phyloP scores from a whole-genome alignment of 345 rosid genomes.

The Rhodamnia argentea region DNA sequence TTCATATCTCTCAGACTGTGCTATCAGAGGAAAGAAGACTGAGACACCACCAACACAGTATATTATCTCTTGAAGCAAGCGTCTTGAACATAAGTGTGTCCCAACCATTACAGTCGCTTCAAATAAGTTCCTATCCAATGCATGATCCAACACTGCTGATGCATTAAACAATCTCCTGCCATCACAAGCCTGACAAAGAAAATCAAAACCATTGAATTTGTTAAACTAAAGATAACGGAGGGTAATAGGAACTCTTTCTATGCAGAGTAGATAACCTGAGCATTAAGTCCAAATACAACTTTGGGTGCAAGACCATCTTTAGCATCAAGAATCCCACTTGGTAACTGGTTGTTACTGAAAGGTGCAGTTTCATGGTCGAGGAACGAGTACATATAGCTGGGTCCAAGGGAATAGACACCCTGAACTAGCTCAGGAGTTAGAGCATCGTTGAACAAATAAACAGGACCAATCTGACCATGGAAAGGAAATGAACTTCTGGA shows the following conservation, averaged over 20 bases:
- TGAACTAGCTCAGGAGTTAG: conserved; percentile 79
- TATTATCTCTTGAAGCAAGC: conserved; percentile 85
- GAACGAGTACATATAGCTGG: conserved; percentile 95
- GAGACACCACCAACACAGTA: conserved; percentile 97
- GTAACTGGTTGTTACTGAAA: conserved; percentile 39
- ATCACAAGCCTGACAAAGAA: conserved; percentile 72
- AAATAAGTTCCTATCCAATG: conserved; percentile 56
- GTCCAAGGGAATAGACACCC: conserved; percentile 72
- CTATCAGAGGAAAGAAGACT: conserved; percentile 86
- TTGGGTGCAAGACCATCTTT: conserved; percentile 93
- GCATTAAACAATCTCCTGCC: conserved; percentile 84
- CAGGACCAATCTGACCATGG: conserved; percentile 91
- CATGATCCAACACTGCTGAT: conserved; percentile 52
- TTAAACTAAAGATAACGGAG: background rate
- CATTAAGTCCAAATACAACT: conserved; percentile 83
- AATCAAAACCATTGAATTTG: background rate
- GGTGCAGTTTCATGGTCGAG: conserved; percentile 66
- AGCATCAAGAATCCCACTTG: conserved; percentile 77
- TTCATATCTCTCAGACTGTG: conserved; percentile 78
- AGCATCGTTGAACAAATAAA: conserved; percentile 76
- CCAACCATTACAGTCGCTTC: conserved; percentile 74
- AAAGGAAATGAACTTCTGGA: conserved; percentile 46
- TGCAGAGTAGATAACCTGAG: conserved; percentile 50
- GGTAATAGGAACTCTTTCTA: background rate
- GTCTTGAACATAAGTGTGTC: conserved; percentile 82